These are phyloP conservation scores for Tillandsia leiboldiana DNA, from an alignment of 176 grass and related monocot genomes.

Conservation along the genomic window DNA sequence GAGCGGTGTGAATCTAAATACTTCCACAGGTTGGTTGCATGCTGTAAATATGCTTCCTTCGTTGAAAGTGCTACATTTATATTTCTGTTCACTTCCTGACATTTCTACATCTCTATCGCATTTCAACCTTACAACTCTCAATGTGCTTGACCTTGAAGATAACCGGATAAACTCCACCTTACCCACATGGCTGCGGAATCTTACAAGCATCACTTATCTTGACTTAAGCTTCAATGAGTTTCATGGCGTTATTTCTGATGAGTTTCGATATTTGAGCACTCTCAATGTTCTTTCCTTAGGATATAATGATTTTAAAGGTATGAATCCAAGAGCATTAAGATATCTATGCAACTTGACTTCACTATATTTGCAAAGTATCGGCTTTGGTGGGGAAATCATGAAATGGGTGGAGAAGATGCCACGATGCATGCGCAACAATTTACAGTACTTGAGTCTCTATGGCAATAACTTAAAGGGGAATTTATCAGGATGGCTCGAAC, in stretches of 20 bases:
- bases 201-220: constrained; percentile 6
- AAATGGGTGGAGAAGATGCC: constrained; percentile 2
- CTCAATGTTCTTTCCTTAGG: background rate
- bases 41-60: too few relatives aligned
- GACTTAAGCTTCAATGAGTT: background rate
- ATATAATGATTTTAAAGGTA: background rate
- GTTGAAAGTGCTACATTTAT: too few relatives aligned
- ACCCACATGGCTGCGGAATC: constrained; percentile 33
- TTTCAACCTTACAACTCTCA: too few relatives aligned
- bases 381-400: background rate
- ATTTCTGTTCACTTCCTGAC: too few relatives aligned
- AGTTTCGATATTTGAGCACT: background rate
- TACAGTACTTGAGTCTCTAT: background rate
- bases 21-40: constrained; percentile 11
- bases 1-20: constrained; percentile 17
- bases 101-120: too few relatives aligned
- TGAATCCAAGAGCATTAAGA: constrained; percentile 5
- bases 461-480: constrained; percentile 1
- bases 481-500: background rate
- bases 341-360: constrained; percentile 3
- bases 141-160: background rate
- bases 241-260: too few relatives aligned
- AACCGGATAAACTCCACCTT: background rate
- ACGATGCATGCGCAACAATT: background rate
- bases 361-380: background rate